Evolutionary conservation across 2,329 filamentous ascomycete species (phyloP), one percentile per base, ranked within the genome.

Genomic region (Falciphora oryzae): DNA sequence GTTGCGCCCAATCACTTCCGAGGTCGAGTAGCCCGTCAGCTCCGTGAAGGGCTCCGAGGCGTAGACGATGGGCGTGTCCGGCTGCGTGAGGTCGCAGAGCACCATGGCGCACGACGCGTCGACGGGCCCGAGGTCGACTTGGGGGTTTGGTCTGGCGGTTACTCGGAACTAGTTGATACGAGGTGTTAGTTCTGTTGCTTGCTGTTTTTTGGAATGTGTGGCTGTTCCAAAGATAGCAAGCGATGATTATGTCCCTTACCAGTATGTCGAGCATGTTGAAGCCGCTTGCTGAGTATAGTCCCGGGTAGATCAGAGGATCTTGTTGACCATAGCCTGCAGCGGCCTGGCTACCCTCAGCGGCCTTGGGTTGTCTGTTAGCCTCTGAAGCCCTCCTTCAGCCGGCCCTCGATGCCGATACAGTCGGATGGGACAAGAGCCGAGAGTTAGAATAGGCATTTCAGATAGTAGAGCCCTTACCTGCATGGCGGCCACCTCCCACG

Each of bases 31-130:
- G 32, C 92, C 92, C 0, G 92, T 96, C 67, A 96, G 78, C 8
- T 88, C 80, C 70, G 87, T 84, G 73, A 96, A 97, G 35, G 91
- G 85, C 7, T 93, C 90, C 1, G 91, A 94, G 68, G 88, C 91
- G 73, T 96, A 96, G 11, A 96, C 85, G 66, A 96, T 92, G 3
- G 93, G 92, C 35, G 83, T 80, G 74, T 96, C 92, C 32, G 89
- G 84, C 69, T 85, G 83, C 57, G 84, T 82, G 38, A 93, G 86
- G 74, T 96, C 91, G 75, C 91, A 95, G 57, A 97, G 83, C 25
- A 94, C 85, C 68, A 96, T 88, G 2, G 92, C 89, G 72, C 92
- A 95, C 1, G 92, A 95, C 69, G 91, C 81, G 75, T 96, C 93
- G 44, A 97, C 88, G 0, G 91, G 85, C 8, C 92, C 93, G 57